These are phyloP conservation scores for Rhynchosporium secalis DNA, from an alignment of 2,329 filamentous ascomycete species.

Conservation along the genomic window DNA sequence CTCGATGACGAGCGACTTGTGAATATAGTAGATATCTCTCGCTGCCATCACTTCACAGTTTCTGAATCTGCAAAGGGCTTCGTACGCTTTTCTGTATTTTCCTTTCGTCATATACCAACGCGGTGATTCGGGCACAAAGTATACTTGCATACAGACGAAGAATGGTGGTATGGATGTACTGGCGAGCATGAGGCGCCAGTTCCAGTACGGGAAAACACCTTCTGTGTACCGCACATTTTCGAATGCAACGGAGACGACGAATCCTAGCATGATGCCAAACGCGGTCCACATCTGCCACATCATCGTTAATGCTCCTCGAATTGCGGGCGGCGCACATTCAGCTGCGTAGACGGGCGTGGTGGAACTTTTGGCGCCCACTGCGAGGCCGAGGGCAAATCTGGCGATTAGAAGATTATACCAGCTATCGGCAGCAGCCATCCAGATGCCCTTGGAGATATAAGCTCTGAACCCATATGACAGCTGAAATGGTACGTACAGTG, in stretches of 20 bases:
- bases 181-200: conserved; percentile 64
- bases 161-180: conserved; percentile 63
- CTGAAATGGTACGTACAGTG: conserved; percentile 11
- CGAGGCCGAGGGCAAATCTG: conserved; percentile 70
- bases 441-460: conserved; percentile 14
- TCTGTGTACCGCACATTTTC: conserved; percentile 41
- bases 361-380: conserved; percentile 71
- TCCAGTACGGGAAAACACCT: conserved; percentile 48
- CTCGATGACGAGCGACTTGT: conserved; percentile 64
- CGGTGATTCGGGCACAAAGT: conserved; percentile 64
- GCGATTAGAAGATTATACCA: conserved; percentile 72
- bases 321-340: conserved; percentile 52
- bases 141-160: conserved; percentile 59
- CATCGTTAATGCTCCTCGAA: conserved; percentile 65
- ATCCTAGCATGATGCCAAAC: conserved; percentile 63
- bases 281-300: conserved; percentile 74
- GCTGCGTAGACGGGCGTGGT: conserved; percentile 70
- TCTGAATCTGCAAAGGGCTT: conserved; percentile 48
- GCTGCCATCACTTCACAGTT: conserved; percentile 58
- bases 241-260: conserved; percentile 56
- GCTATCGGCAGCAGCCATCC: conserved; percentile 54
- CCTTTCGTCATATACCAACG: conserved; percentile 68
- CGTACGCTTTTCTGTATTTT: conserved; percentile 60
- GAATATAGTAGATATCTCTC: conserved; percentile 63
- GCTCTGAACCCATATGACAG: background rate